phyloP scores from a whole-genome alignment of 768 basidiomycete genomes.

The Daedalea quercina region DNA sequence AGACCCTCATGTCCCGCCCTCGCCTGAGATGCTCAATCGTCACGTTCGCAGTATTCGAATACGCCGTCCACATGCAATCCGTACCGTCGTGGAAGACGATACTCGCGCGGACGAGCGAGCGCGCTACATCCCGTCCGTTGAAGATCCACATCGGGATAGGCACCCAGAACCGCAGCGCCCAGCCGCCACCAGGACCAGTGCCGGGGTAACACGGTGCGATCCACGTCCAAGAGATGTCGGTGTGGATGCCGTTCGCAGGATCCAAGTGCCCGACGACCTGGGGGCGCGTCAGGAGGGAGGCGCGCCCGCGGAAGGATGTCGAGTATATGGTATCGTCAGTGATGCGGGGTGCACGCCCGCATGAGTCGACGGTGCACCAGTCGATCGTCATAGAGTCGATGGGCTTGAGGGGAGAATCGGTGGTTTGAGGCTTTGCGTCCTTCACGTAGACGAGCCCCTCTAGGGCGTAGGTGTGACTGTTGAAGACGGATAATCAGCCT shows the following conservation, averaged over 20 bases:
- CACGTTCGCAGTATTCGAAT: not conserved
- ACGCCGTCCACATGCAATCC: not conserved
- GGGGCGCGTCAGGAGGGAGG: not conserved
- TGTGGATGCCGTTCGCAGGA: conserved; percentile 6
- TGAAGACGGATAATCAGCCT: not conserved
- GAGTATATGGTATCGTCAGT: not conserved
- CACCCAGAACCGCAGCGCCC: conserved; percentile 35
- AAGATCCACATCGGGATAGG: conserved; percentile 44
- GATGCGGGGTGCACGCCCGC: not conserved
- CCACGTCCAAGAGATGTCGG: conserved; percentile 3
- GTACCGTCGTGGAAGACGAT: conserved; percentile 17
- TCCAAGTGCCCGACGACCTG: conserved; percentile 3
- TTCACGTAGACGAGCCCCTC: conserved; percentile 4
- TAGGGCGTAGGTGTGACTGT: conserved; percentile 10
- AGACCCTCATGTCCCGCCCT: not conserved
- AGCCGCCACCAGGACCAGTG: conserved; percentile 15
- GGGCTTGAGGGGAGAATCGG: not conserved
- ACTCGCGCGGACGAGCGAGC: conserved; percentile 32
- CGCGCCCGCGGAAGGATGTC: not conserved
- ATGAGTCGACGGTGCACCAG: conserved; percentile 4
- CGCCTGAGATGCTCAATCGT: not conserved
- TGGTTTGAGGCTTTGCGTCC: conserved; percentile 8
- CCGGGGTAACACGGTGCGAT: conserved; percentile 9
- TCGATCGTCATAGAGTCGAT: conserved; percentile 10
- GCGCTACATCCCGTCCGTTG: conserved; percentile 37